Evolutionary conservation across 306 rosid species (phyloP).

Genomic region (Cicer cuneatum): DNA sequence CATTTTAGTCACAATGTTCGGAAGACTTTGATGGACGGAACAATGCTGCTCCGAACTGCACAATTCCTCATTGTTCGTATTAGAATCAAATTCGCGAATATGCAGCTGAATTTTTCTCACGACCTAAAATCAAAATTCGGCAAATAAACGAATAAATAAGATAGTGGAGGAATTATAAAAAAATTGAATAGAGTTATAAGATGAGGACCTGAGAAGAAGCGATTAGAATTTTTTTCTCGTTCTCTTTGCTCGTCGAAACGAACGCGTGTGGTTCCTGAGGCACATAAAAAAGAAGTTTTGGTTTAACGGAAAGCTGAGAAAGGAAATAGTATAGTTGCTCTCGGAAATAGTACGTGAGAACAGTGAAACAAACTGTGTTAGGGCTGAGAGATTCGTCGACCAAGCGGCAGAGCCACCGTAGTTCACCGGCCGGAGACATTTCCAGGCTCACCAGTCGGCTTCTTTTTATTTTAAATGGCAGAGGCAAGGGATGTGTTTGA

Average conservation of each 20-base stretch:
- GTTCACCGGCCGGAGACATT: slow-evolving; percentile 46
- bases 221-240: slow-evolving; percentile 52
- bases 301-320: not conserved
- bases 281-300: slow-evolving; percentile 19
- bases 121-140: slow-evolving; percentile 46
- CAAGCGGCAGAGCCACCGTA: slow-evolving; percentile 64
- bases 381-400: slow-evolving; percentile 60
- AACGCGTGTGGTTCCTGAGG: slow-evolving; percentile 48
- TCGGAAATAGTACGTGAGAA: slow-evolving; percentile 9
- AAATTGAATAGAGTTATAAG: not conserved
- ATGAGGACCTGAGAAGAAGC: slow-evolving; percentile 57
- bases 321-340: not conserved
- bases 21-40: slow-evolving; percentile 47
- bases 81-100: slow-evolving; percentile 42
- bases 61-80: not conserved
- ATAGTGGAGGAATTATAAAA: not conserved
- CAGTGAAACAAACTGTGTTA: slow-evolving; percentile 54
- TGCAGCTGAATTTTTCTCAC: slow-evolving; percentile 50
- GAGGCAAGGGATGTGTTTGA: too few relatives aligned
- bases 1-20: slow-evolving; percentile 37
- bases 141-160: not conserved
- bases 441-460: not conserved
- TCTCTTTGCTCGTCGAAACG: slow-evolving; percentile 43
- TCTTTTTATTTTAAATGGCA: too few relatives aligned
- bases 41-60: slow-evolving; percentile 32